These are phyloP conservation scores for Neopestalotiopsis sp. DNA, from an alignment of 2,329 filamentous ascomycete genomes.

Conservation along the genomic window DNA sequence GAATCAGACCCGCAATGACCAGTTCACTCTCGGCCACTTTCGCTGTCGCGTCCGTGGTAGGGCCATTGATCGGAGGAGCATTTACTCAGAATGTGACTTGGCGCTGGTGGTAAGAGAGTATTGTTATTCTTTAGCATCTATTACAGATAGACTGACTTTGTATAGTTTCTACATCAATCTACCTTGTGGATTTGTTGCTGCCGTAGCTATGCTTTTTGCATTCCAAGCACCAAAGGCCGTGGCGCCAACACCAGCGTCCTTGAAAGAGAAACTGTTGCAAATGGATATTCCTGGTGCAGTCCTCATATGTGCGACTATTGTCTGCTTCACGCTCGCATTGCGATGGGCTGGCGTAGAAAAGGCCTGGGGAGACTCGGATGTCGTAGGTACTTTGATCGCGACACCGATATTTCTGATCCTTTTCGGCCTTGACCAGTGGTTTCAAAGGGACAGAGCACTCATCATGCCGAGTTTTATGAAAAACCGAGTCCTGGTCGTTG, in stretches of 20 bases:
- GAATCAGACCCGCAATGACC: conserved; percentile 17
- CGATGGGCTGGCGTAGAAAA: conserved; percentile 22
- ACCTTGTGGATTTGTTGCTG: conserved; percentile 10
- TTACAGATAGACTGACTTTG: not conserved
- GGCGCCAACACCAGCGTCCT: conserved; percentile 14
- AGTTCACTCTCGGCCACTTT: conserved; percentile 18
- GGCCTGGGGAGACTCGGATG: conserved; percentile 17
- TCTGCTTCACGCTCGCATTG: conserved; percentile 22
- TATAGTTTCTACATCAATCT: conserved; percentile 12
- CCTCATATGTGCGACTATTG: conserved; percentile 19
- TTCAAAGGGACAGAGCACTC: conserved; percentile 13
- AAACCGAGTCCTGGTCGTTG: conserved; percentile 9
- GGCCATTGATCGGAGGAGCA: conserved; percentile 17
- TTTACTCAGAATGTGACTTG: conserved; percentile 11
- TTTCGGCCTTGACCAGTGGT: conserved; percentile 21
- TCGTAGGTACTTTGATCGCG: conserved; percentile 21
- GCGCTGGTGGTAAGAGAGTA: conserved; percentile 14
- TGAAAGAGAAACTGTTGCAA: conserved; percentile 23
- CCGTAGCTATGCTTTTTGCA: conserved; percentile 17
- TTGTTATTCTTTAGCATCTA: not conserved
- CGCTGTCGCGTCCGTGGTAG: conserved; percentile 11
- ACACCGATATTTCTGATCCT: conserved; percentile 15
- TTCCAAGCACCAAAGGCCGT: conserved; percentile 21
- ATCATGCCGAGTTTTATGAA: conserved; percentile 22
- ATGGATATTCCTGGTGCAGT: conserved; percentile 21